phyloP scores from a whole-genome alignment of 2,329 filamentous ascomycete species.

The Talaromyces sp. region DNA sequence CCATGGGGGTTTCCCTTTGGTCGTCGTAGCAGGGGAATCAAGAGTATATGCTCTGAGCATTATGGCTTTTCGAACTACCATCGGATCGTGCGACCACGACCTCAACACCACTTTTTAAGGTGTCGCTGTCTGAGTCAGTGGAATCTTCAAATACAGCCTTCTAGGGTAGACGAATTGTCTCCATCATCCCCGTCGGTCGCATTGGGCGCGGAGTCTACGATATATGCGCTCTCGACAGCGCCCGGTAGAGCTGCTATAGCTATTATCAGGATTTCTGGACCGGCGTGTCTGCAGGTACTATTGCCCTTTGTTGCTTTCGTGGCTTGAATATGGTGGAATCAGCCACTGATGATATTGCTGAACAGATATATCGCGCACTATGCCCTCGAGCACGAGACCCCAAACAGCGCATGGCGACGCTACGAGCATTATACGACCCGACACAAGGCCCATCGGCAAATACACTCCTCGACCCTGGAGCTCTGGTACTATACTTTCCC shows the following conservation, averaged over 20 bases:
- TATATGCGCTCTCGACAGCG: slow-evolving; percentile 88
- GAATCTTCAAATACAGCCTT: not conserved
- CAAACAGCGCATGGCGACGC: slow-evolving; percentile 61
- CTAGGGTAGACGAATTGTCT: not conserved
- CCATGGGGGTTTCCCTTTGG: slow-evolving; percentile 8
- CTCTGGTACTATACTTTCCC: slow-evolving; percentile 79
- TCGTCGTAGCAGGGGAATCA: not conserved
- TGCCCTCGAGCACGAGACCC: slow-evolving; percentile 56
- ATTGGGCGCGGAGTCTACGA: slow-evolving; percentile 54
- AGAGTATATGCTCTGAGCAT: not conserved
- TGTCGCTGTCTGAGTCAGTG: not conserved
- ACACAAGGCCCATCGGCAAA: slow-evolving; percentile 32
- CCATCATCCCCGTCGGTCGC: not conserved
- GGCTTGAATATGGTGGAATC: not conserved
- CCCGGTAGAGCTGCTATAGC: slow-evolving; percentile 85
- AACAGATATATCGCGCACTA: slow-evolving; percentile 60
- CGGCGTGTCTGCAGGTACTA: slow-evolving; percentile 62
- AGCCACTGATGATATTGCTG: not conserved
- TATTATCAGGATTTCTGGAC: slow-evolving; percentile 80
- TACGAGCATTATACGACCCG: slow-evolving; percentile 71
- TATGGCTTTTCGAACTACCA: not conserved
- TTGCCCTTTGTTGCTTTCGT: no score
- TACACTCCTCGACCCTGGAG: slow-evolving; percentile 66
- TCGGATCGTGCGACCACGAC: not conserved
- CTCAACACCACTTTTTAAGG: slow-evolving; percentile 2